Base-by-base conservation (phyloP, 2,329 filamentous ascomycete species). In the Arthroderma sp. region DNA sequence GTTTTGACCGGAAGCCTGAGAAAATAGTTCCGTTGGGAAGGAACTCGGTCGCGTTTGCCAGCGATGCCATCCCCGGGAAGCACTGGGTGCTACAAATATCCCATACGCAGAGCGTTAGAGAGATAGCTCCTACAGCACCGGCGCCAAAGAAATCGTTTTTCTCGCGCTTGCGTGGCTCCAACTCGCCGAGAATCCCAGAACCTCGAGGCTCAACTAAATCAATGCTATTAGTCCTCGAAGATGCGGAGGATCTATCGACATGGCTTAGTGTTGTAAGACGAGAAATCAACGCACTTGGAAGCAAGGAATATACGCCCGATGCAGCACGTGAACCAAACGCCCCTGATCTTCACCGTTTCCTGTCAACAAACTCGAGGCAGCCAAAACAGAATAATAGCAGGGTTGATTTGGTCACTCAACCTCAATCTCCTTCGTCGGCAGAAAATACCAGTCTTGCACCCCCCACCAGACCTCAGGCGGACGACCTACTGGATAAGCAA, bases 81-180 rank as follows among this genome's bases (percentile, higher is more conserved):
- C 69, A 67, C 45, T 71, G 64, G 62, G 68, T 71, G 4, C 51
- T 72, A 36, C 68, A 70, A 46, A 57, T 72, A 8, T 68, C 65
- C 8, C 61, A 66, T 32, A 59, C 58, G 3, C 52, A 58, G 4
- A 51, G 55, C 31, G 41, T 36, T 11, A 34, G 11, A 34, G 56
- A 61, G 6, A 59, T 61, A 38, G 57, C 52, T 22, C 40, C 39
- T 3, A 43, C 38, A 27, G 47, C 55, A 4, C 49, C 51, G 4
- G 62, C 66, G 32, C 49, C 53, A 3, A 53, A 60, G 4, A 64
- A 61, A 42, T 55, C 57, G 27, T 55, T 64, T 9, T 56, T 68
- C 32, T 63, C 61, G 15, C 64, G 62, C 15, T 57, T 70, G 49
- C 61, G 63, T 3, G 60, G 68, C 29, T 56, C 63, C 28, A 48